Evolutionary conservation across 176 grass and related monocot genomes (phyloP).

Genomic region (Miscanthus lutarioriparius): DNA sequence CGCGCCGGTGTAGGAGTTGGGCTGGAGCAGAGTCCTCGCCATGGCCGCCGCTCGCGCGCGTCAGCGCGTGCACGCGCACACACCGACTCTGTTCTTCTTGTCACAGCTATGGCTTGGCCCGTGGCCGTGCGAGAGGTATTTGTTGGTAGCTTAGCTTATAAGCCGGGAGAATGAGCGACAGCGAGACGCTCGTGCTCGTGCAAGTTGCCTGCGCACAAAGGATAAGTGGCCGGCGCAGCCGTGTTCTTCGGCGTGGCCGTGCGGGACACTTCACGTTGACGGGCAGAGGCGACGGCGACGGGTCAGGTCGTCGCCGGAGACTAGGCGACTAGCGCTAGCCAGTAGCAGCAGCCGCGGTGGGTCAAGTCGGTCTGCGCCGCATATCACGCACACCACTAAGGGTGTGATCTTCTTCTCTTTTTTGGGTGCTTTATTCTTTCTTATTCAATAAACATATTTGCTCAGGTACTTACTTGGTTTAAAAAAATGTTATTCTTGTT

Average conservation of each 20-base stretch:
- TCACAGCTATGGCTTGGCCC: not conserved
- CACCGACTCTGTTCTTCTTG: too few relatives aligned
- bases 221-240: not conserved
- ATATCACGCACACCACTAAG: not conserved
- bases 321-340: not conserved
- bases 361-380: constrained; percentile 15
- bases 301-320: constrained; percentile 39
- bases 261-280: not conserved
- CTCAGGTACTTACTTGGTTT: not conserved
- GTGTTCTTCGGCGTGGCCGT: not conserved
- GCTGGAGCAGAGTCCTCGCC: constrained; percentile 22
- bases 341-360: not conserved
- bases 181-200: not conserved
- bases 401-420: not conserved
- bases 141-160: not conserved
- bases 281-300: not conserved
- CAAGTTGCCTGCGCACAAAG: not conserved
- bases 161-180: not conserved
- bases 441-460: not conserved
- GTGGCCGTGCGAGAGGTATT: not conserved
- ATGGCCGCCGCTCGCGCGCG: constrained; percentile 12
- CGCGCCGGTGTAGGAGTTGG: not conserved
- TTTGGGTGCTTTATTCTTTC: not conserved
- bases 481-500: not conserved
- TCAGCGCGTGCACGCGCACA: not conserved